Base-by-base conservation (phyloP, 2,329 filamentous ascomycete genomes). In the Pseudofabraea citricarpa region DNA sequence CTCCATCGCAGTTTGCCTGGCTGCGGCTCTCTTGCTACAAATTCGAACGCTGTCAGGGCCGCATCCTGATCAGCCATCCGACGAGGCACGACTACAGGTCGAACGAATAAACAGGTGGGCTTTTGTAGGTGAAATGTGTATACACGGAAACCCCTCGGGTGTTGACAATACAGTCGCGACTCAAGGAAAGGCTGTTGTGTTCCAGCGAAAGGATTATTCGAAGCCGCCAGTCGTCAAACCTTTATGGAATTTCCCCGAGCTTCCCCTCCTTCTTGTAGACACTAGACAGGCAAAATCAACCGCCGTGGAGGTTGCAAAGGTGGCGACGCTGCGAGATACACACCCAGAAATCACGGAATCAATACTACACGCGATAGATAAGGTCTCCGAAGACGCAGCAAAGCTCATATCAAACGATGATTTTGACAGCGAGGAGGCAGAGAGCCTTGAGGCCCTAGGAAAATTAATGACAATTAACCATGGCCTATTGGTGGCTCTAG, bases 81-180 rank as follows among this genome's bases (percentile, higher is more conserved):
- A 89, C 43, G 93, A 98, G 67, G 88, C 88, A n/a, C 82, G 87
- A 47, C 67, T 90, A 33, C 91, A 98, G 62, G 77, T 97, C 22
- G 90, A 97, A 68, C 82, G 91, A 51, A 96, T 98, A 68, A 98
- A 98, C 65, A 79, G 87, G 49, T 98, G 94, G 93, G 90, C 93
- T 0, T 97, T 96, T 64, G 93, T 98, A 1, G 86, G 86, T 19
- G 93, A 98, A 64, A 86, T 97, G 81, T 93, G 90, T 66, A 96
- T 97, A 50, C 93, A 98, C 61, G 93, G 91, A 27, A 97, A 95
- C 59, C 93, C 93, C 1, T 95, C 89, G 0, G 93, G 93, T 0
- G 88, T 98, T 33, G 93, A 98, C 67, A 98, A 98, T 65, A 98
- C 93, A 3, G 91, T 98, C 21, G 78, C 91, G 10, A 87, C 90